phyloP scores from a whole-genome alignment of 331 rosid species.

The Quercus phellos region DNA sequence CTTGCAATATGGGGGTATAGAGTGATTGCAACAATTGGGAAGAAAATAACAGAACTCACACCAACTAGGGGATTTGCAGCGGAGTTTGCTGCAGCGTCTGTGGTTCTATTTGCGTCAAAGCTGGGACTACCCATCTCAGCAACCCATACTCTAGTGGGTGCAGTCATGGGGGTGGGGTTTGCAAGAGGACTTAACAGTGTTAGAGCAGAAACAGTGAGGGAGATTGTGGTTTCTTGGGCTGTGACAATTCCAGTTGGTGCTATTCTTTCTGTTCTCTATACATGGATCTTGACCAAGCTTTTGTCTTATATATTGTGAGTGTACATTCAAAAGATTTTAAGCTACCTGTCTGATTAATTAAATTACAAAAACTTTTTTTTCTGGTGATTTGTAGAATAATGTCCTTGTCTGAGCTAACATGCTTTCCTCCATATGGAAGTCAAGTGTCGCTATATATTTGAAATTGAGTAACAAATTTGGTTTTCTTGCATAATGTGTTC shows the following conservation, averaged over 20 bases:
- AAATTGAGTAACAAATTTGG: not conserved
- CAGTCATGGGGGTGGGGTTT: constrained; percentile 98
- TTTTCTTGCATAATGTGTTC: not conserved
- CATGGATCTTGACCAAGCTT: constrained; percentile 84
- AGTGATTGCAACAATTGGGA: constrained; percentile 96
- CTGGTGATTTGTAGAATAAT: constrained; percentile 3
- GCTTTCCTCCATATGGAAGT: constrained; percentile 3
- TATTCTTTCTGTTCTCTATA: constrained; percentile 60
- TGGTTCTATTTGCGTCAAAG: constrained; percentile 84
- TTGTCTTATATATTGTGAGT: constrained; percentile 62
- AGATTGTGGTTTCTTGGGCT: constrained; percentile 86
- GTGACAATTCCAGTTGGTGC: constrained; percentile 95
- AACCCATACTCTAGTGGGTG: constrained; percentile 93
- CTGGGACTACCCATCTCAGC: constrained; percentile 86
- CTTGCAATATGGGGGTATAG: constrained; percentile 94
- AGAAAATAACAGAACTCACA: constrained; percentile 90
- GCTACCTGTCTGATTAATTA: constrained; percentile 18
- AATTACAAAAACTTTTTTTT: constrained; percentile 19
- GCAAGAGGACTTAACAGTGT: constrained; percentile 90
- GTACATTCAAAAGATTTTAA: constrained; percentile 17
- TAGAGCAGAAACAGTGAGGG: constrained; percentile 91
- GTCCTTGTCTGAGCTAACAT: not conserved
- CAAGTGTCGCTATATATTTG: not conserved
- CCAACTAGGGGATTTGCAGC: constrained; percentile 99
- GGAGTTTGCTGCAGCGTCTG: constrained; percentile 95